phyloP scores from a whole-genome alignment of 2,329 filamentous ascomycete species.

The Fragosphaeria purpurea region DNA sequence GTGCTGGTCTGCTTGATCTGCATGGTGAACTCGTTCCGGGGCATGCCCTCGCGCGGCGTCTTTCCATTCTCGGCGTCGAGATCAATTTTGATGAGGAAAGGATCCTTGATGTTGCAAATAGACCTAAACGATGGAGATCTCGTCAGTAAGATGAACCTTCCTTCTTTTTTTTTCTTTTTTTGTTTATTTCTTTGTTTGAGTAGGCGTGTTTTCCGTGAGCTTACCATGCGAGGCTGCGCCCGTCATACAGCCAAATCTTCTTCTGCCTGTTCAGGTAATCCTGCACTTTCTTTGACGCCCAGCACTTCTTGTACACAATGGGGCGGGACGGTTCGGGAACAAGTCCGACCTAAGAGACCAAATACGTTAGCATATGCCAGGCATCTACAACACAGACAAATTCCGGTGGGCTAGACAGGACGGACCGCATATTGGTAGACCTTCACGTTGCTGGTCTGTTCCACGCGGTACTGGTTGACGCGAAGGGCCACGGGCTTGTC shows the following conservation, averaged over 20 bases:
- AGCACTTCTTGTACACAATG: constrained; percentile 64
- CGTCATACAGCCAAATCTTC: constrained; percentile 63
- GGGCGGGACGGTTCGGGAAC: constrained; percentile 51
- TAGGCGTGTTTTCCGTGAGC: constrained; percentile 8
- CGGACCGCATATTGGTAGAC: constrained; percentile 82
- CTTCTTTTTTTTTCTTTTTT: no score
- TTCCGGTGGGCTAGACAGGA: constrained; percentile 12
- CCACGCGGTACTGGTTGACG: constrained; percentile 27
- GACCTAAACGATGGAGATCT: constrained; percentile 19
- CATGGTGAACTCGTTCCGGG: constrained; percentile 44
- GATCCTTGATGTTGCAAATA: constrained; percentile 29
- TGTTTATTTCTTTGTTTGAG: no score
- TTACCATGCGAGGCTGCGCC: constrained; percentile 77
- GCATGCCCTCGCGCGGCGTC: constrained; percentile 20
- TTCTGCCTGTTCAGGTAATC: constrained; percentile 37
- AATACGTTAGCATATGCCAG: no score
- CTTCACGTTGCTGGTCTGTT: constrained; percentile 17
- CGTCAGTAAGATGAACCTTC: no score
- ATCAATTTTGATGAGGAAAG: constrained; percentile 52
- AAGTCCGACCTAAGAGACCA: constrained; percentile 47
- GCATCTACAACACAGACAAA: neutral
- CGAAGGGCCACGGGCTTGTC: constrained; percentile 50
- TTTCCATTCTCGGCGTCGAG: constrained; percentile 54
- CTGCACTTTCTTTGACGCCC: constrained; percentile 55
- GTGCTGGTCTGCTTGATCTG: constrained; percentile 54